Base-by-base conservation (phyloP, 164 flowering plant species). In the Berberis vulgaris region DNA sequence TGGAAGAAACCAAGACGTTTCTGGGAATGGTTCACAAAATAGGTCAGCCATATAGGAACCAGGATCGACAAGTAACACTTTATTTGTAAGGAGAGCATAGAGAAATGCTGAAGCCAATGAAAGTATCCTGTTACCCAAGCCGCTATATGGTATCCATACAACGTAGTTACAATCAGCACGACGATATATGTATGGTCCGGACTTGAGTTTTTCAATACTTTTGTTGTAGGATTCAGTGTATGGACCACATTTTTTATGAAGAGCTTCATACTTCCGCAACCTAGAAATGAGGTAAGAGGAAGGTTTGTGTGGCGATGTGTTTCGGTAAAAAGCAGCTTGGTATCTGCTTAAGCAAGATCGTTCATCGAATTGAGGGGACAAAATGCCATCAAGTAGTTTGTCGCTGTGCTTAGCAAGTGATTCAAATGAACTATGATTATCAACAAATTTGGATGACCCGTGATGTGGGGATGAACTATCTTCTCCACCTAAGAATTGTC, bases 11-110 rank as follows among this genome's bases (percentile, higher is more conserved):
- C 97, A 91, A 9, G 97, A 85, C 9, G 50, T 67, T 40, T 77
- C 80, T 0, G 88, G 85, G 73, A 91, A 89, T n/a, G 97, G 97
- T 67, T 91, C 92, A 67, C 97, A 91, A 66, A 91, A 87, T 54
- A 91, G 91, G 76, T 83, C 83, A 44, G 67, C 71, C 79, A 86
- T 81, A 69, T 91, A 86, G 43, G 49, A 56, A 44, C 87, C 86
- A 43, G 82, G 86, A 67, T 91, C 90, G 46, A 87, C 83, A 49
- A 91, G 91, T 13, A 91, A 73, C 52, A 89, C 89, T 8, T 96
- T 73, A 65, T 91, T 76, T 42, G 92, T 84, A 60, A 90, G 87
- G 53, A 90, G 79, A 52, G 97, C 89, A 72, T 91, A 91, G 42
- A 91, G 80, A 65, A 91, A 91, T 41, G 91, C 81, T 1, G 97